phyloP scores from a whole-genome alignment of 768 basidiomycete genomes.

The Xerocomus spinulosus region DNA sequence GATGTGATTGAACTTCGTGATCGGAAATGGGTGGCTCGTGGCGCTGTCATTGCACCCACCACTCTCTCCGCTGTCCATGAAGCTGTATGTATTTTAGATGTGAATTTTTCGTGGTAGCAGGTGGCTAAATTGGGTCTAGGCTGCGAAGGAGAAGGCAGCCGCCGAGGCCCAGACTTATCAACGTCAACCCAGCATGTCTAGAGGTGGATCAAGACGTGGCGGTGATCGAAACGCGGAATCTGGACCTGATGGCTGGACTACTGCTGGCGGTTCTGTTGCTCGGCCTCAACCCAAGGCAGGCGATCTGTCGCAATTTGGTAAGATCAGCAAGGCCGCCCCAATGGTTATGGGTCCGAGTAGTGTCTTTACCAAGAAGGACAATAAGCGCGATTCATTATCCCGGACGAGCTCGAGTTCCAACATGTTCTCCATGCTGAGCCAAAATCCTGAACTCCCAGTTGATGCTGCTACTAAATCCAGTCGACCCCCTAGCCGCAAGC shows the following conservation, averaged over 20 bases:
- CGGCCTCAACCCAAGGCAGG: slow-evolving; percentile 74
- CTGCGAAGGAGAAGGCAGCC: slow-evolving; percentile 75
- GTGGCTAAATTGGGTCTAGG: slow-evolving; percentile 38
- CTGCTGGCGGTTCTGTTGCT: slow-evolving; percentile 47
- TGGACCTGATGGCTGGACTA: slow-evolving; percentile 87
- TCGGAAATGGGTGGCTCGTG: slow-evolving; percentile 75
- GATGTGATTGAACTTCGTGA: slow-evolving; percentile 88
- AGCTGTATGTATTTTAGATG: slow-evolving; percentile 48
- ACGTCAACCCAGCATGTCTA: slow-evolving; percentile 74
- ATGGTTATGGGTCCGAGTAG: slow-evolving; percentile 82
- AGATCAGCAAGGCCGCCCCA: slow-evolving; percentile 67
- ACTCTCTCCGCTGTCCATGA: slow-evolving; percentile 90
- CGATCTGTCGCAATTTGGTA: slow-evolving; percentile 83
- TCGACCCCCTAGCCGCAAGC: slow-evolving; percentile 45
- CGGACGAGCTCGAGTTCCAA: slow-evolving; percentile 77
- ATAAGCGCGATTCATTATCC: slow-evolving; percentile 69
- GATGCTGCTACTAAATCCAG: slow-evolving; percentile 54
- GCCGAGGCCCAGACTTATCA: slow-evolving; percentile 56
- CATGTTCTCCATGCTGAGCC: slow-evolving; percentile 84
- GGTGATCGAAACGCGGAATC: slow-evolving; percentile 60
- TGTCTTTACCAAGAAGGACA: slow-evolving; percentile 74
- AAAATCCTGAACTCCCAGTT: slow-evolving; percentile 50
- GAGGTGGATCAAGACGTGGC: slow-evolving; percentile 87
- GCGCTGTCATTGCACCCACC: slow-evolving; percentile 69
- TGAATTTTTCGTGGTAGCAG: background rate